phyloP scores from a whole-genome alignment of 163 green algal species.

The Chlorella variabilis region DNA sequence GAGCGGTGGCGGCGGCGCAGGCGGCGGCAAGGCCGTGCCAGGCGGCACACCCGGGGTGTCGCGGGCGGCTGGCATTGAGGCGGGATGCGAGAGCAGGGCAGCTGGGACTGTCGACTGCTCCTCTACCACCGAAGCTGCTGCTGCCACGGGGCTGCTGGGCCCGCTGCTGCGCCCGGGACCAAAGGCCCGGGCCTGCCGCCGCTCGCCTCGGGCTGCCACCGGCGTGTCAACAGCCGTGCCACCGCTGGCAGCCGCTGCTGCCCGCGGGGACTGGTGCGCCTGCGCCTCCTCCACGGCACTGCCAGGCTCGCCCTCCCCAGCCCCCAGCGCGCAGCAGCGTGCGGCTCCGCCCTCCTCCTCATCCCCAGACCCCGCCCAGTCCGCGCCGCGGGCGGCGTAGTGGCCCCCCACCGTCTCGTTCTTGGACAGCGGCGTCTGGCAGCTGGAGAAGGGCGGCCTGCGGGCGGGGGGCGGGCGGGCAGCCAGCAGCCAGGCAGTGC shows the following conservation, averaged over 20 bases:
- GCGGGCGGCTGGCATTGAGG: too few relatives aligned
- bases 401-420: slow-evolving; percentile 58
- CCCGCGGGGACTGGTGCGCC: neutral
- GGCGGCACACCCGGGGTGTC: too few relatives aligned
- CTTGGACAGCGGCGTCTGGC: slow-evolving; percentile 63
- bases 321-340: too few relatives aligned
- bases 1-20: neutral
- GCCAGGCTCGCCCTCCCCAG: too few relatives aligned
- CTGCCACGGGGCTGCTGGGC: neutral
- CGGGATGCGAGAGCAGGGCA: too few relatives aligned
- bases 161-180: neutral
- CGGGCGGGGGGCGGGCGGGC: neutral
- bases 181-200: neutral
- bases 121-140: too few relatives aligned
- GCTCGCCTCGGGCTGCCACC: neutral
- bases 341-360: neutral
- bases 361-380: neutral
- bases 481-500: too few relatives aligned
- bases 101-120: too few relatives aligned
- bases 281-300: too few relatives aligned
- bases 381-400: slow-evolving; percentile 45
- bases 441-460: slow-evolving; percentile 64
- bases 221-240: neutral
- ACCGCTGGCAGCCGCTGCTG: neutral
- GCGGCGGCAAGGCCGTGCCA: too few relatives aligned